phyloP scores from a whole-genome alignment of 164 flowering plant genomes.

The Nymphaea colorata region DNA sequence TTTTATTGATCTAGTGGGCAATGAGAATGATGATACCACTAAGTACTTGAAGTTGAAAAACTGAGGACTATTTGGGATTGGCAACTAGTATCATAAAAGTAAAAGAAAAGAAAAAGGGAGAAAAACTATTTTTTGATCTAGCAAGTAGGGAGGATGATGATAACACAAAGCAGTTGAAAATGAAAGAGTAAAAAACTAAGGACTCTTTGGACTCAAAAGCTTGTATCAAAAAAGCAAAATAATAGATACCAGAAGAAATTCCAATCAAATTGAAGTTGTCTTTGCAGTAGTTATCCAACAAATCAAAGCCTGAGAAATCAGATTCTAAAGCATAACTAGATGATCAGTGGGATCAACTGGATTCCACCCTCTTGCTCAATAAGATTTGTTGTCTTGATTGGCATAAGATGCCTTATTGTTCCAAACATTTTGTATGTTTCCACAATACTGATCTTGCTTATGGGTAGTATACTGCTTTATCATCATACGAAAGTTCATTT shows the following conservation, averaged over 20 bases:
- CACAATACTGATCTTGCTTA: not conserved
- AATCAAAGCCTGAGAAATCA: slow-evolving; percentile 23
- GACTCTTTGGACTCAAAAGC: too few relatives aligned
- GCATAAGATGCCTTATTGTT: not conserved
- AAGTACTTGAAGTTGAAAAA: too few relatives aligned
- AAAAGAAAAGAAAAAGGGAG: too few relatives aligned
- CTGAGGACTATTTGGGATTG: not conserved
- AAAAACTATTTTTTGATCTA: not conserved
- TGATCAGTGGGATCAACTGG: slow-evolving; percentile 31
- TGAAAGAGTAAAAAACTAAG: not conserved
- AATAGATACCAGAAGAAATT: not conserved
- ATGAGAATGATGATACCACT: too few relatives aligned
- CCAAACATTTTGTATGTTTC: not conserved
- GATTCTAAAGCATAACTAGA: slow-evolving; percentile 29
- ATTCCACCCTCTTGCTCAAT: slow-evolving; percentile 18
- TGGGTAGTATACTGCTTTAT: not conserved
- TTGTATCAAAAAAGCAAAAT: too few relatives aligned
- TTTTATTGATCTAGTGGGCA: too few relatives aligned
- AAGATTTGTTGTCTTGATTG: slow-evolving; percentile 15
- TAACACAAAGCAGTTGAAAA: too few relatives aligned
- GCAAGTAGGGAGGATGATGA: not conserved
- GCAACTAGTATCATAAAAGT: not conserved
- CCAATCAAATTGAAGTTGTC: slow-evolving; percentile 10
- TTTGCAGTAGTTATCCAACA: slow-evolving; percentile 27
- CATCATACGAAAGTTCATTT: not conserved